Percentiles rank a stretch among this genome's conserved stretches.
These are phyloP conservation scores for Fusarium sp. DNA, from an alignment of 2,329 filamentous ascomycete genomes.

Conservation along the genomic window DNA sequence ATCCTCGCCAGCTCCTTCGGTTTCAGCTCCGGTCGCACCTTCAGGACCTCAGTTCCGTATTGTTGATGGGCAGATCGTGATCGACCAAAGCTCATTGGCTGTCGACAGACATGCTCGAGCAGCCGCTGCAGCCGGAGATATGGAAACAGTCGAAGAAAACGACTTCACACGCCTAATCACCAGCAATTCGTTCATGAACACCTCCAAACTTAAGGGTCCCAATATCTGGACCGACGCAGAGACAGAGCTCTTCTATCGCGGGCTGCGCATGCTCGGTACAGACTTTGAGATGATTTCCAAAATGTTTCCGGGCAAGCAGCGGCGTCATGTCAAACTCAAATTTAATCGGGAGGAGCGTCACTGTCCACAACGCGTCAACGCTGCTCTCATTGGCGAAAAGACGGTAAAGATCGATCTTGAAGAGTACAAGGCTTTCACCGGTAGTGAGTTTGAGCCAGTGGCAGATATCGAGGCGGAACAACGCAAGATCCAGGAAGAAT, in stretches of 20 bases:
- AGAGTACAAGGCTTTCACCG: conserved; percentile 66
- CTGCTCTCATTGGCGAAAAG: conserved; percentile 69
- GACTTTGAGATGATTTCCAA: conserved; percentile 83
- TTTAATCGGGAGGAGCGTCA: conserved; percentile 81
- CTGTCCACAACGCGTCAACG: conserved; percentile 70
- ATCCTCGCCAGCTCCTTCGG: conserved; percentile 34
- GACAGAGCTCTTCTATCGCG: conserved; percentile 80
- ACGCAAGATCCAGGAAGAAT: conserved; percentile 55
- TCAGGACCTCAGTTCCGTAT: conserved; percentile 67
- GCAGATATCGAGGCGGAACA: conserved; percentile 66
- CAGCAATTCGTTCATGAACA: conserved; percentile 70
- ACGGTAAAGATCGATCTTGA: conserved; percentile 67
- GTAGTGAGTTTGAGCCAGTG: conserved; percentile 63
- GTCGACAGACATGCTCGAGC: conserved; percentile 75
- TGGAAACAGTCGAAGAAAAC: conserved; percentile 77
- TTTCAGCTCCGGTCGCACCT: conserved; percentile 42
- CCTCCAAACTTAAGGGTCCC: conserved; percentile 68
- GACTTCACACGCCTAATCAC: conserved; percentile 79
- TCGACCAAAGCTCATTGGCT: conserved; percentile 73
- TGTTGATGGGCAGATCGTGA: conserved; percentile 76
- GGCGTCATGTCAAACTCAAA: conserved; percentile 82
- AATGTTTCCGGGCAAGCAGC: conserved; percentile 77
- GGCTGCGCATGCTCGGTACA: conserved; percentile 79
- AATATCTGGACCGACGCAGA: conserved; percentile 76
- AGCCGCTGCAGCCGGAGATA: conserved; percentile 58